Percentiles rank a stretch among this genome's conserved stretches.
Evolutionary conservation across 1,284 basidiomycete species (phyloP).

Genomic region (Salmacisia buchloeana): DNA sequence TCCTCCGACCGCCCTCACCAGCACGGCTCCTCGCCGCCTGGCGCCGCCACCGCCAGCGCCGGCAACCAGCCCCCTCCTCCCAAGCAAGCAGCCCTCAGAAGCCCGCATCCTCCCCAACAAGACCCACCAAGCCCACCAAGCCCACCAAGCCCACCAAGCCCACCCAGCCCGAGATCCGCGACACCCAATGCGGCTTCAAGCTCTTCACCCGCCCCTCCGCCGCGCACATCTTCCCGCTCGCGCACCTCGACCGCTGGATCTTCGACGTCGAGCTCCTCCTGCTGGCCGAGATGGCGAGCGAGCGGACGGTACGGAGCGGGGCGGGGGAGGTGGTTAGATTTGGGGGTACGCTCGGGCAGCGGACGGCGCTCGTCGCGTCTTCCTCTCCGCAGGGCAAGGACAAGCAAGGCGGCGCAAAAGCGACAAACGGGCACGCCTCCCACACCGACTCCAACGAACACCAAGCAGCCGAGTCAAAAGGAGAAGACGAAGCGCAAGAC

Average conservation of each 20-base stretch:
- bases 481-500: slow-evolving; percentile 5
- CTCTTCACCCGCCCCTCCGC: slow-evolving; percentile 69
- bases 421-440: no score
- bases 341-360: no score
- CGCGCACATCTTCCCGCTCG: slow-evolving; percentile 66
- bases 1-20: slow-evolving; percentile 36
- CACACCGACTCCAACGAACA: background rate
- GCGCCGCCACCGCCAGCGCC: background rate
- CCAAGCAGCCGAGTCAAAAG: slow-evolving; percentile 3
- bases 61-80: background rate
- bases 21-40: background rate
- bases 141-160: slow-evolving; percentile 17
- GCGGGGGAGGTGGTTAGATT: background rate
- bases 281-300: slow-evolving; percentile 58
- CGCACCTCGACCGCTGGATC: slow-evolving; percentile 63
- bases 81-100: background rate
- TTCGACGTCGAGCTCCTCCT: slow-evolving; percentile 91
- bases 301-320: slow-evolving; percentile 4
- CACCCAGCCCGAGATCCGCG: slow-evolving; percentile 72
- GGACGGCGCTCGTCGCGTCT: no score
- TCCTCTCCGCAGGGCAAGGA: no score
- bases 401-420: background rate
- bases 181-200: slow-evolving; percentile 96
- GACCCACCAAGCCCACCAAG: no score
- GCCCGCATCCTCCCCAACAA: background rate